A percentile compares a stretch with the other conserved stretches of the same genome.
Evolutionary conservation across 1,139 yeast genomes (phyloP).

Genomic region (Schizosaccharomyces versatilis): DNA sequence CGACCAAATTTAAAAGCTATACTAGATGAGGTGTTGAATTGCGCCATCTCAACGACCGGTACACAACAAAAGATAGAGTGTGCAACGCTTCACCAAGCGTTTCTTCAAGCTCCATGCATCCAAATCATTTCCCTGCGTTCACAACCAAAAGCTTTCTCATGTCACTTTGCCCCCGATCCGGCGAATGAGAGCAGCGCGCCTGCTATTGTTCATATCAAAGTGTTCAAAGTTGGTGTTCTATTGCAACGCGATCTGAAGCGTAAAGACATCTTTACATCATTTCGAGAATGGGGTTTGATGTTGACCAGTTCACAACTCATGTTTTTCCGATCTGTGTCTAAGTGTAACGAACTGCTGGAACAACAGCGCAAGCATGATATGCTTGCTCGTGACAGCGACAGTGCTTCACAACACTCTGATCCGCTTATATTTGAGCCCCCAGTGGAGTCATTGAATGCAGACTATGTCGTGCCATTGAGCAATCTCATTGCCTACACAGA

Average conservation of each 20-base stretch:
- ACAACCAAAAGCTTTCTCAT: conserved; percentile 20
- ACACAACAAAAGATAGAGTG: conserved; percentile 13
- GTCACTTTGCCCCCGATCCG: conserved; percentile 2
- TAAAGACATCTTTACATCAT: conserved; percentile 18
- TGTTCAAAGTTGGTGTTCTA: conserved; percentile 23
- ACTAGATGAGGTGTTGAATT: neutral
- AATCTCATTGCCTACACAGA: conserved; percentile 21
- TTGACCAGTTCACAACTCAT: conserved; percentile 24
- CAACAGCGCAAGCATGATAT: conserved; percentile 8
- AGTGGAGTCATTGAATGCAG: conserved; percentile 22
- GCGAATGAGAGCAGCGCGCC: conserved; percentile 17
- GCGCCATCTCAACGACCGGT: neutral
- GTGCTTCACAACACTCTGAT: neutral
- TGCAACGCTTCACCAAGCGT: conserved; percentile 16
- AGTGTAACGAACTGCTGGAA: conserved; percentile 20
- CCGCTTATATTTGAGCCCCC: conserved; percentile 17
- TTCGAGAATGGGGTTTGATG: conserved; percentile 26
- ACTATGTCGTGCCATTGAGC: conserved; percentile 19
- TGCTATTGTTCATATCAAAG: conserved; percentile 22
- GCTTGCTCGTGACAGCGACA: too few species aligned
- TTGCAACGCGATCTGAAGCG: conserved; percentile 18
- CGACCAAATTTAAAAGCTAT: conserved; percentile 16
- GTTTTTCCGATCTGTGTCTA: conserved; percentile 22
- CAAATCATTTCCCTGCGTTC: conserved; percentile 21
- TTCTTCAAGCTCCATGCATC: conserved; percentile 19